These are phyloP conservation scores for Blastomyces emzantsi DNA, from an alignment of 2,329 filamentous ascomycete genomes.

Conservation along the genomic window DNA sequence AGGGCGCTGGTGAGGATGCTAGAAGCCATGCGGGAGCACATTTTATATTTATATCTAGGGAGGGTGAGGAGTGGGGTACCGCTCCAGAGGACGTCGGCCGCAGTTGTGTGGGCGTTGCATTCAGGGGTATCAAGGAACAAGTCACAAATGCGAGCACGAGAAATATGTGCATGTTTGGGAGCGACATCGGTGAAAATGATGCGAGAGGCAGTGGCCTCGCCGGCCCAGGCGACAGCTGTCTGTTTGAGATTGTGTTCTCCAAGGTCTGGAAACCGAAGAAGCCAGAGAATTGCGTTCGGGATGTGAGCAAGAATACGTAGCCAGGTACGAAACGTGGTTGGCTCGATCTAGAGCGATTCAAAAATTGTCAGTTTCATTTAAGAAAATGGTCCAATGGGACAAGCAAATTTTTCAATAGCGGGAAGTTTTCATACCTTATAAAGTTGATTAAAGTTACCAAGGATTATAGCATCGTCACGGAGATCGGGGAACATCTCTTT, in stretches of 20 bases:
- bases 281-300: conserved; percentile 85
- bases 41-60: conserved; percentile 91
- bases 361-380: conserved; percentile 1
- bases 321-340: conserved; percentile 93
- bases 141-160: conserved; percentile 82
- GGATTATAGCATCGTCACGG: conserved; percentile 73
- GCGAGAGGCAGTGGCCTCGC: conserved; percentile 70
- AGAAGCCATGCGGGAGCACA: conserved; percentile 97
- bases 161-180: conserved; percentile 88
- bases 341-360: conserved; percentile 65
- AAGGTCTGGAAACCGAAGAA: conserved; percentile 90
- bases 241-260: conserved; percentile 77
- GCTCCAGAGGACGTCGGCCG: conserved; percentile 92
- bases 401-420: neutral
- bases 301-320: conserved; percentile 77
- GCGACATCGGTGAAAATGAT: conserved; percentile 96
- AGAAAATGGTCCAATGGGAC: neutral
- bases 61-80: conserved; percentile 87
- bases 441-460: conserved; percentile 97
- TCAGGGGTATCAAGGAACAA: conserved; percentile 95
- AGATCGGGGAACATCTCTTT: conserved; percentile 82
- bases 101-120: conserved; percentile 96
- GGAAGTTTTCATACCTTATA: conserved; percentile 65
- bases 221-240: conserved; percentile 76
- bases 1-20: conserved; percentile 87